A percentile compares a stretch with the other conserved stretches of the same genome.
Evolutionary conservation across 805 yeast species (phyloP).

Genomic region (Lipomyces kockii): DNA sequence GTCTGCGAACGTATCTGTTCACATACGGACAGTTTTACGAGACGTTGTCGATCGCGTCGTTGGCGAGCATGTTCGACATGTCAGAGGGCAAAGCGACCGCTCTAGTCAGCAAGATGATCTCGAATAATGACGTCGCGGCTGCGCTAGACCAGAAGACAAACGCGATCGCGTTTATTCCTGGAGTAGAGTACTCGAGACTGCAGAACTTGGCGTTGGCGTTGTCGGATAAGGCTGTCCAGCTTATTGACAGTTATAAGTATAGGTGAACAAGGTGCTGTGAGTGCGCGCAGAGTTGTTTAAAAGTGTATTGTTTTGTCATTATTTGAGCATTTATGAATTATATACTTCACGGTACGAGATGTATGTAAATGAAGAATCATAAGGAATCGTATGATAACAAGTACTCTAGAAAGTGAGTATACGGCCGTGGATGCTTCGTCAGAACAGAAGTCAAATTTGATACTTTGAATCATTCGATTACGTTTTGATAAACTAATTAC

Average conservation of each 20-base stretch:
- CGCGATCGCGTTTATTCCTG: conserved; percentile 70
- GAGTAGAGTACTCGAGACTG: conserved; percentile 78
- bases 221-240: conserved; percentile 76
- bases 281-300: background rate
- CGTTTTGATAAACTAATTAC: background rate
- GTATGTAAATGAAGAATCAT: background rate
- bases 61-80: conserved; percentile 71
- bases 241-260: conserved; percentile 56
- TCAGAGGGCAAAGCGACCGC: conserved; percentile 60
- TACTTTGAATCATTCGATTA: background rate
- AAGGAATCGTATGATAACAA: background rate
- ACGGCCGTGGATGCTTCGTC: background rate
- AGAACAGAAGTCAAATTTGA: background rate
- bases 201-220: conserved; percentile 86
- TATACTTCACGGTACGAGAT: background rate
- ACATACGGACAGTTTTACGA: conserved; percentile 77
- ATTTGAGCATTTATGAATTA: background rate
- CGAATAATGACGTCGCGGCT: conserved; percentile 76
- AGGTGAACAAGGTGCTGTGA: conserved; percentile 14
- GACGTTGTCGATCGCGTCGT: conserved; percentile 68
- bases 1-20: conserved; percentile 89
- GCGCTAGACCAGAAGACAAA: conserved; percentile 68
- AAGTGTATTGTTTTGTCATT: background rate
- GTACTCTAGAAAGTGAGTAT: too few relatives aligned
- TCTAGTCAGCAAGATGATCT: conserved; percentile 74